These are phyloP conservation scores for Penicillium sp. DNA, from an alignment of 2,329 filamentous ascomycete genomes.

Conservation along the genomic window DNA sequence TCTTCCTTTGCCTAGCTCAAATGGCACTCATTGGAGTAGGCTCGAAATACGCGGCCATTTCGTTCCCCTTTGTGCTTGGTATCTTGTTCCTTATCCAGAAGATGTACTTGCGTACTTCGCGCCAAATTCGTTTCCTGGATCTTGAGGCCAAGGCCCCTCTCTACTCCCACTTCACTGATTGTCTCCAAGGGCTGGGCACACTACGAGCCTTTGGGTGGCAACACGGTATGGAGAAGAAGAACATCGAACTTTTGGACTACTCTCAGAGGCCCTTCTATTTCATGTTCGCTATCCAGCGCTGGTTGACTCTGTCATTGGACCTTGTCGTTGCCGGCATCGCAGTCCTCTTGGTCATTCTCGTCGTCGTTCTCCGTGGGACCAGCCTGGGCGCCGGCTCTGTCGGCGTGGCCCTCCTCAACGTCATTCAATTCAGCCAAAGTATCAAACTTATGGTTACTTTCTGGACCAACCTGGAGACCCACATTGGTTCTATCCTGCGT, in stretches of 20 bases:
- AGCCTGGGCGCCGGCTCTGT: slow-evolving; percentile 53
- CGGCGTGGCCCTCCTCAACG: slow-evolving; percentile 58
- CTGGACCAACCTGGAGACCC: slow-evolving; percentile 64
- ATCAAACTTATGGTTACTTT: slow-evolving; percentile 56
- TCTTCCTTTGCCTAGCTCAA: slow-evolving; percentile 48
- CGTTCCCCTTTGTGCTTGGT: slow-evolving; percentile 55
- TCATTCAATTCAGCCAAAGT: slow-evolving; percentile 58
- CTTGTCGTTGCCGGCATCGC: slow-evolving; percentile 56
- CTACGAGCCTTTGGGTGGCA: slow-evolving; percentile 63
- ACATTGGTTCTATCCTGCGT: slow-evolving; percentile 60
- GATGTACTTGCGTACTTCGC: slow-evolving; percentile 64
- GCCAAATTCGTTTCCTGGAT: slow-evolving; percentile 64
- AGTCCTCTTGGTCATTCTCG: slow-evolving; percentile 53
- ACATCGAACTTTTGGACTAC: slow-evolving; percentile 54
- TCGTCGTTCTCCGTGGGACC: slow-evolving; percentile 49
- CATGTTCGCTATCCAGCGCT: slow-evolving; percentile 61
- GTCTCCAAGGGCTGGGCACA: slow-evolving; percentile 59
- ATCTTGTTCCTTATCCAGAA: slow-evolving; percentile 58
- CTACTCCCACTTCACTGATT: slow-evolving; percentile 62
- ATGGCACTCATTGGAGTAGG: slow-evolving; percentile 55
- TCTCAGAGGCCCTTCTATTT: slow-evolving; percentile 64
- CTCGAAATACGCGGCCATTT: slow-evolving; percentile 53
- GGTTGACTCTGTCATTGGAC: slow-evolving; percentile 58
- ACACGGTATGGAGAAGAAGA: slow-evolving; percentile 48
- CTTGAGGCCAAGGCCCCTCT: slow-evolving; percentile 65